phyloP scores from a whole-genome alignment of 2,329 filamentous ascomycete species.

The Colletotrichum sp. region DNA sequence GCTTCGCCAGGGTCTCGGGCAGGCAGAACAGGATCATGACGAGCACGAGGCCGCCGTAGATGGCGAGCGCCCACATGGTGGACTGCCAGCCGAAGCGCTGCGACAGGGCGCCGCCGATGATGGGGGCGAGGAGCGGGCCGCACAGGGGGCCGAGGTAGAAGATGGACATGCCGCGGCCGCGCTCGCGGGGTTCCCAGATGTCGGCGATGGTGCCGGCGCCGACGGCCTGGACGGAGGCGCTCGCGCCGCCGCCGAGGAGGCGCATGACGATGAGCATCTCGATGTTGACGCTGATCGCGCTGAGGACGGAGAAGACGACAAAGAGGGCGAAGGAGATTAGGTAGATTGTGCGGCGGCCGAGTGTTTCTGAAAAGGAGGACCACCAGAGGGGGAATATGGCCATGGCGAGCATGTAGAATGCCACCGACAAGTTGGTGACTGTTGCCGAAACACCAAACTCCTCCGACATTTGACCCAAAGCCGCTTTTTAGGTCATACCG shows the following conservation, averaged over 20 bases:
- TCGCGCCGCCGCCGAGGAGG: slow-evolving; percentile 74
- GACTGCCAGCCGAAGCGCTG: slow-evolving; percentile 75
- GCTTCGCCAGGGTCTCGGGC: slow-evolving; percentile 66
- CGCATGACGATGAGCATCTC: slow-evolving; percentile 81
- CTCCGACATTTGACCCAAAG: slow-evolving; percentile 66
- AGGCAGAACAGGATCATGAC: slow-evolving; percentile 64
- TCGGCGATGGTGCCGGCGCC: slow-evolving; percentile 85
- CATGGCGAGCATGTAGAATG: slow-evolving; percentile 84
- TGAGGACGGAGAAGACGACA: slow-evolving; percentile 71
- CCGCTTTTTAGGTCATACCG: slow-evolving; percentile 54
- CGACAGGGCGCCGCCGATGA: slow-evolving; percentile 77
- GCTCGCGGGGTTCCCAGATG: slow-evolving; percentile 75
- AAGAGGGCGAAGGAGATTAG: slow-evolving; percentile 76
- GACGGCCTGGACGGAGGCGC: slow-evolving; percentile 82
- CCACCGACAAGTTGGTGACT: slow-evolving; percentile 76
- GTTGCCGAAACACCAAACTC: slow-evolving; percentile 69
- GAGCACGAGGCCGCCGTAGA: slow-evolving; percentile 68
- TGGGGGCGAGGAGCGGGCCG: slow-evolving; percentile 73
- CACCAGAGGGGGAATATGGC: slow-evolving; percentile 87
- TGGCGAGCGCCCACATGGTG: slow-evolving; percentile 78
- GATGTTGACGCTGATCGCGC: slow-evolving; percentile 72
- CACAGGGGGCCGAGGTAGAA: slow-evolving; percentile 83
- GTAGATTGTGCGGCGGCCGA: slow-evolving; percentile 80
- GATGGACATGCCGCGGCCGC: slow-evolving; percentile 80
- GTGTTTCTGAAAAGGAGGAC: slow-evolving; percentile 78